Conservation (phyloP, 768 basidiomycete genomes). For the Suillus cothurnatus region DNA sequence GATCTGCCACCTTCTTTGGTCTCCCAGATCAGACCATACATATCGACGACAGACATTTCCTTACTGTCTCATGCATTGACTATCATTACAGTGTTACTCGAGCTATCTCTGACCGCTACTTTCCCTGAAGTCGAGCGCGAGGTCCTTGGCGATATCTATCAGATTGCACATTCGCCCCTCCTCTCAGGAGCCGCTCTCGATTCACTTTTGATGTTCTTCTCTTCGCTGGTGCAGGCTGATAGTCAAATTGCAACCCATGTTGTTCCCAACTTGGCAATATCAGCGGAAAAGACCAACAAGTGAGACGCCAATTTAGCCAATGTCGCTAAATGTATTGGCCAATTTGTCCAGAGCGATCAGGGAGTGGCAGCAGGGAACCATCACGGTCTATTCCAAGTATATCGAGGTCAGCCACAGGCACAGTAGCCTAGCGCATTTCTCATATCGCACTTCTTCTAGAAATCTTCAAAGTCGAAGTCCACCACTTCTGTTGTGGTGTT, state of each 20-base stretch:
- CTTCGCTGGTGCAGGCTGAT: constrained; percentile 81
- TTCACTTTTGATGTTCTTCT: constrained; percentile 80
- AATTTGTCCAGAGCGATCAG: constrained; percentile 72
- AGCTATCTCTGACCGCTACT: constrained; percentile 62
- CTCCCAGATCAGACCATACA: constrained; percentile 72
- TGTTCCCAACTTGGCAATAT: constrained; percentile 71
- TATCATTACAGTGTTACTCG: constrained; percentile 67
- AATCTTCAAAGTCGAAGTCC: constrained; percentile 65
- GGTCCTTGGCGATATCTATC: constrained; percentile 64
- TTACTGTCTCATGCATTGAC: constrained; percentile 73
- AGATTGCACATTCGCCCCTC: constrained; percentile 76
- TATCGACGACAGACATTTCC: constrained; percentile 76
- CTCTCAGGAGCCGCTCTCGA: constrained; percentile 80
- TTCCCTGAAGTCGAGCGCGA: constrained; percentile 81
- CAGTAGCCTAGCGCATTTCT: background rate
- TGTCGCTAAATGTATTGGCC: constrained; percentile 84
- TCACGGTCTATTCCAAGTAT: constrained; percentile 82
- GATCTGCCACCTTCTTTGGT: constrained; percentile 65
- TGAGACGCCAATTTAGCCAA: constrained; percentile 60
- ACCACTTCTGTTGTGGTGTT: constrained; percentile 73
- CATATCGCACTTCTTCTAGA: constrained; percentile 32
- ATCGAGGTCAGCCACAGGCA: constrained; percentile 58
- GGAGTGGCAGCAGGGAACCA: constrained; percentile 78
- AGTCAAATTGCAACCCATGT: constrained; percentile 80
- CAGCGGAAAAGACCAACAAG: constrained; percentile 65